phyloP scores from a whole-genome alignment of 306 rosid species.

The Fagus crenata region DNA sequence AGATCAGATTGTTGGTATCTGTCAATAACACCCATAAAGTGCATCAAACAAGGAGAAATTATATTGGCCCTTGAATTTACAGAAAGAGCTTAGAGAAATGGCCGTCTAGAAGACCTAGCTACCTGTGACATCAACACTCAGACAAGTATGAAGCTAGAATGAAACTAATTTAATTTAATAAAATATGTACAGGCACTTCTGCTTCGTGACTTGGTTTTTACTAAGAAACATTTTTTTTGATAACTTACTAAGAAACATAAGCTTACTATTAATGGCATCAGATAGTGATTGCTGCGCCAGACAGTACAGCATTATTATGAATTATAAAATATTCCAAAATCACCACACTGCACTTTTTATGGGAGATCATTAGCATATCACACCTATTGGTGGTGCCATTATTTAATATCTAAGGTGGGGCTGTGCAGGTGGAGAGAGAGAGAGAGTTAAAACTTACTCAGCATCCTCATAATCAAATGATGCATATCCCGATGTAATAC shows the following conservation, averaged over 20 bases:
- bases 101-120: background rate
- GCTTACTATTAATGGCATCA: background rate
- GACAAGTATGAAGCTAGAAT: background rate
- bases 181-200: background rate
- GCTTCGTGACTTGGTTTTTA: background rate
- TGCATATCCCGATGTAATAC: conserved; percentile 92
- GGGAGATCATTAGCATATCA: background rate
- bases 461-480: conserved; percentile 92
- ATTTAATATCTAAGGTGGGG: background rate
- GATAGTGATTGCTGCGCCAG: background rate
- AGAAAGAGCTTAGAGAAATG: background rate
- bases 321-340: background rate
- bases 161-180: background rate
- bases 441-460: conserved; percentile 50
- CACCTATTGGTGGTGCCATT: background rate
- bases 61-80: conserved; percentile 8
- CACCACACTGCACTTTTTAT: conserved; percentile 6
- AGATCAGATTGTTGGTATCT: conserved; percentile 89
- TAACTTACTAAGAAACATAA: background rate
- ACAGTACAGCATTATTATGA: conserved; percentile 3
- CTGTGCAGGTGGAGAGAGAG: background rate
- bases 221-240: background rate
- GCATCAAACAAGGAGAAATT: conserved; percentile 16
- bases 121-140: background rate
- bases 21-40: conserved; percentile 31